Evolutionary conservation across 768 basidiomycete species (phyloP), one percentile per base, ranked within the genome.

Genomic region (Amanita muscaria): DNA sequence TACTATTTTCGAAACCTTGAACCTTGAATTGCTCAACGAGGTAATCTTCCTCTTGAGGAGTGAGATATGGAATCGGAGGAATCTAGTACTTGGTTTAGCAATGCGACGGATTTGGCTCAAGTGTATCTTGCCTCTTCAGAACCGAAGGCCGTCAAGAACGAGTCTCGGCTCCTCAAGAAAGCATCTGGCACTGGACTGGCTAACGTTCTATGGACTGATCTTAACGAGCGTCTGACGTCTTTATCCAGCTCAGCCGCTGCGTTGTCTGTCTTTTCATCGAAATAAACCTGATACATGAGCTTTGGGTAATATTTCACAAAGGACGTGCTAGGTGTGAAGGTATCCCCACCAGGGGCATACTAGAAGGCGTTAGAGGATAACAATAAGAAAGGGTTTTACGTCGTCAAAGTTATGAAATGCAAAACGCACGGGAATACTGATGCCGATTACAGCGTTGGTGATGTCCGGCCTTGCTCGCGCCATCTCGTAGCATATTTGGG

Each of bases 401-500:
- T n/a, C n/a, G n/a, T n/a, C n/a, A n/a, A n/a, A n/a, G 25, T 14
- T 18, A 36, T 25, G 7, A 14, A 24, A 39, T 23, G n/a, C n/a
- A 15, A 12, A 23, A 47, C 72, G 48, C 54, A 85, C 83, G 1
- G 85, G 84, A 40, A 83, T 64, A 3, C 71, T 73, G 18, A 66
- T 62, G 7, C 79, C 82, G 11, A 81, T 59, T 12, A 85, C 73
- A 3, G 65, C 80, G 0, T 58, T 62, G 54, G 85, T 74, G 3
- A 79, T 57, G 51, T 86, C 83, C 0, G 83, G 85, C 12, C 81
- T 65, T 63, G 72, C 67, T 14, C 83, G 72, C 1, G 78, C 81
- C 9, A 80, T 76, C 57, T 86, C 80, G 52, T 78, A 81, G 50
- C 84, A 85, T 2, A 76, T 47, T 42, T 73, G 68, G 1, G 80